Evolutionary conservation across 1,284 basidiomycete genomes (phyloP).

Genomic region (Athelia psychrophila): DNA sequence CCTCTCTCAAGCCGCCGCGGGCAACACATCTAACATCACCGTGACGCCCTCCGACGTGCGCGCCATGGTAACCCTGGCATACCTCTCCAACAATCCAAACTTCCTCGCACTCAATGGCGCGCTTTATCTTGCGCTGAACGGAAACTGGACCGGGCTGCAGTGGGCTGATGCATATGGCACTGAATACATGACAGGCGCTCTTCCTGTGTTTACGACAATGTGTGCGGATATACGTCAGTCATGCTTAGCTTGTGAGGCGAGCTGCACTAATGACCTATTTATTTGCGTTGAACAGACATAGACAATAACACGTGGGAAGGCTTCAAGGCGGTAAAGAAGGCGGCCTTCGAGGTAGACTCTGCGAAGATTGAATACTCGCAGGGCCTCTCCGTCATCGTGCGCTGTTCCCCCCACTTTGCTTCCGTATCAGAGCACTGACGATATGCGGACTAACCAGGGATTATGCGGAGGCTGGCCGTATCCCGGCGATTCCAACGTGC

Average conservation of each 20-base stretch:
- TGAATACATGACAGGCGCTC: neutral
- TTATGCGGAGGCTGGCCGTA: slow-evolving; percentile 12
- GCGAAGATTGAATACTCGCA: neutral
- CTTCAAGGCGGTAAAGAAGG: slow-evolving; percentile 3
- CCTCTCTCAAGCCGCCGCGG: neutral
- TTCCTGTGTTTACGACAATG: neutral
- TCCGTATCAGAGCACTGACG: neutral
- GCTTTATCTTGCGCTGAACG: slow-evolving; percentile 8
- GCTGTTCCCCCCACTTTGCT: neutral
- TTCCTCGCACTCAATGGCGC: slow-evolving; percentile 8
- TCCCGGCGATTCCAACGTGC: slow-evolving; percentile 5
- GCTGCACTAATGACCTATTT: neutral
- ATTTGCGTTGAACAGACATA: slow-evolving; percentile 3
- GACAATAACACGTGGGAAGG: slow-evolving; percentile 12
- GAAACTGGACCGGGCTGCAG: slow-evolving; percentile 8
- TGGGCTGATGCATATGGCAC: slow-evolving; percentile 1
- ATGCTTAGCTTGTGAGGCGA: neutral
- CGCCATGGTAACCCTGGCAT: slow-evolving; percentile 7
- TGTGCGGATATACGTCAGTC: slow-evolving; percentile 10
- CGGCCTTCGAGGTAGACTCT: neutral
- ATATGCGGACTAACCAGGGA: neutral
- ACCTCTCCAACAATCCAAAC: slow-evolving; percentile 9
- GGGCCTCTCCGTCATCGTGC: neutral
- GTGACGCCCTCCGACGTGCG: slow-evolving; percentile 5
- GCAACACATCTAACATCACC: neutral